Percentiles rank a stretch among this genome's conserved stretches.
Evolutionary conservation across 148 eudicot species (phyloP).

Genomic region (Rhododendron ferrugineum): DNA sequence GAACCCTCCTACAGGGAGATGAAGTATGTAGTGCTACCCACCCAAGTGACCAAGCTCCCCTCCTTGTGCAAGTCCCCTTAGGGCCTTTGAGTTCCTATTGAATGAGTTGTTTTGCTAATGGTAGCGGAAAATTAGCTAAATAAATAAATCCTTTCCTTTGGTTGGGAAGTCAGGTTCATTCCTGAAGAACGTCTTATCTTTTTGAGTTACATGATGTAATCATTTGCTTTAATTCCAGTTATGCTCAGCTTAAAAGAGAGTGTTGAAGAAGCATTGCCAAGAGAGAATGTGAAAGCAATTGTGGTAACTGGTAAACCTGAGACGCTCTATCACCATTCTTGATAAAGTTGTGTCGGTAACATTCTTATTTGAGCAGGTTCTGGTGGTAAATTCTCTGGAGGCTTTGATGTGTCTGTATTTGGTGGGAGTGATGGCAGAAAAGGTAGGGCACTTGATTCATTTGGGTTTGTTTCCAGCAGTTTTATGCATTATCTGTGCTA

Average conservation of each 20-base stretch:
- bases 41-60: not conserved
- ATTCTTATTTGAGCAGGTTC: constrained; percentile 19
- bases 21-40: not conserved
- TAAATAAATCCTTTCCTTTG: too few species aligned
- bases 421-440: constrained; percentile 18
- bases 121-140: not conserved
- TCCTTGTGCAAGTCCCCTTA: not conserved
- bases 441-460: constrained; percentile 12
- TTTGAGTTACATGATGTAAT: not conserved
- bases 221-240: constrained; percentile 2
- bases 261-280: constrained; percentile 17
- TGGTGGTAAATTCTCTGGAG: constrained; percentile 27
- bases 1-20: not conserved
- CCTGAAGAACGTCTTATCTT: not conserved
- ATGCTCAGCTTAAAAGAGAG: constrained; percentile 21
- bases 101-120: not conserved
- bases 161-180: too few species aligned
- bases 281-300: constrained; percentile 28
- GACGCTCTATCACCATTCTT: not conserved
- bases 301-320: constrained; percentile 24
- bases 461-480: not conserved
- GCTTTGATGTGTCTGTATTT: constrained; percentile 25
- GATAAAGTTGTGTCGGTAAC: not conserved
- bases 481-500: not conserved
- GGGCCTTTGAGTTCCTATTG: not conserved